Conservation (phyloP, 108 stramenopile genomes). For the Aurantiochytrium sp. region DNA sequence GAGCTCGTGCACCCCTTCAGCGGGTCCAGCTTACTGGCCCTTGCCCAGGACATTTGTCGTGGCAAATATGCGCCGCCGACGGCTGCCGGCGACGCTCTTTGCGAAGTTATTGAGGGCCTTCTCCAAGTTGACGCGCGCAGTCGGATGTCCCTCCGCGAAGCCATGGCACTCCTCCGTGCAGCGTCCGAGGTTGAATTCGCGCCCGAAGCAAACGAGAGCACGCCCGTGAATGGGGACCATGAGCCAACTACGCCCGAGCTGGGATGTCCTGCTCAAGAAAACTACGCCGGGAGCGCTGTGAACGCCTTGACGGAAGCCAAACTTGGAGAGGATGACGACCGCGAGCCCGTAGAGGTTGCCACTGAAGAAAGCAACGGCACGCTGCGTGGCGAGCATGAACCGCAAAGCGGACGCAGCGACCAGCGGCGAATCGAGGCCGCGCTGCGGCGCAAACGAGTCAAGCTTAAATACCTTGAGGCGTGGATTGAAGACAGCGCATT, state of each 20-base stretch:
- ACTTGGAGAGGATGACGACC: no score
- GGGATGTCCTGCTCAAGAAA: no score
- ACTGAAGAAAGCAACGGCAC: no score
- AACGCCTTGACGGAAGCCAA: no score
- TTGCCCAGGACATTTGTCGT: neutral
- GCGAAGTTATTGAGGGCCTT: neutral
- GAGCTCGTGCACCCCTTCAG: slow-evolving; percentile 35
- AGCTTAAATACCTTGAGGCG: neutral
- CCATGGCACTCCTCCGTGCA: neutral
- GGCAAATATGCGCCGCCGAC: neutral
- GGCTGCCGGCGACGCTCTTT: neutral
- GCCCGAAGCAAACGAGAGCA: neutral
- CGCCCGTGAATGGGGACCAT: no score
- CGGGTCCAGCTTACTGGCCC: neutral
- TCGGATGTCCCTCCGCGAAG: neutral
- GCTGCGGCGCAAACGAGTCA: neutral
- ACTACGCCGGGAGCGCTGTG: no score
- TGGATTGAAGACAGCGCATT: neutral
- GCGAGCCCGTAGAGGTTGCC: no score
- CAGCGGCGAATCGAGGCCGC: neutral
- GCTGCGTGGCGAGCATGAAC: no score
- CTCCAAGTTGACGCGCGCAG: neutral
- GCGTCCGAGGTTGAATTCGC: neutral
- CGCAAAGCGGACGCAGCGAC: neutral
- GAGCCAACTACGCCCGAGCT: no score